Base-by-base conservation (phyloP, 805 yeast genomes). In the Kazachstania kunashirensis region DNA sequence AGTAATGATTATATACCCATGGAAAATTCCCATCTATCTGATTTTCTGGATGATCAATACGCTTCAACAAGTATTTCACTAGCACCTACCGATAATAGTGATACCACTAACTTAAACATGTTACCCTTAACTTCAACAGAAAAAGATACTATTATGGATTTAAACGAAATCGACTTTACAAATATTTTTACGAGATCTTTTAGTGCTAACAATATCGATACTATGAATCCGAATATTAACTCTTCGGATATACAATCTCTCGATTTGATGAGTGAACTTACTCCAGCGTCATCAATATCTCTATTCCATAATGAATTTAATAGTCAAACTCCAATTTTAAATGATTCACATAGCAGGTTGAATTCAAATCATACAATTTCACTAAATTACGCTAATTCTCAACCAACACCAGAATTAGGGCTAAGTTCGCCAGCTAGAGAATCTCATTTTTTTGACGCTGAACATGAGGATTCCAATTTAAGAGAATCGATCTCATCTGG, bases 151-250 rank as follows among this genome's bases (percentile, higher is more conserved):
- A n/a, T 45, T 8, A 37, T 43, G 19, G 45, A 48, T 38, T 33
- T 53, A 17, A 48, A 59, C 38, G 64, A 59, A 41, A 53, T 59
- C 25, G 64, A 59, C 45, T 59, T 59, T 29, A 59, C 62, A 7
- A 51, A 55, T 19, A 44, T 58, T 7, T 59, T 59, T 38, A 47
- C 49, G 9, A 53, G 48, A 28, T 49, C 55, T 3, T 30, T 46
- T 11, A 27, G 14, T 26, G 28, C 23, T 28, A 28, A 12, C 13
- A 33, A 14, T 29, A 18, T 15, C 6, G 23, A n/a, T 15, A 23
- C 34, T 9, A 23, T 6, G 8, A n/a, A n/a, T n/a, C n/a, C n/a
- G n/a, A n/a, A n/a, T n/a, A n/a, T 17, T 14, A 29, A 13, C 5
- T n/a, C 15, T 13, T 26, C n/a, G n/a, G n/a, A 26, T 26, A 13